Percentiles rank a stretch among this genome's conserved stretches.
Conservation (phyloP, 2,329 filamentous ascomycete genomes). For the Penicillium brevicompactum region DNA sequence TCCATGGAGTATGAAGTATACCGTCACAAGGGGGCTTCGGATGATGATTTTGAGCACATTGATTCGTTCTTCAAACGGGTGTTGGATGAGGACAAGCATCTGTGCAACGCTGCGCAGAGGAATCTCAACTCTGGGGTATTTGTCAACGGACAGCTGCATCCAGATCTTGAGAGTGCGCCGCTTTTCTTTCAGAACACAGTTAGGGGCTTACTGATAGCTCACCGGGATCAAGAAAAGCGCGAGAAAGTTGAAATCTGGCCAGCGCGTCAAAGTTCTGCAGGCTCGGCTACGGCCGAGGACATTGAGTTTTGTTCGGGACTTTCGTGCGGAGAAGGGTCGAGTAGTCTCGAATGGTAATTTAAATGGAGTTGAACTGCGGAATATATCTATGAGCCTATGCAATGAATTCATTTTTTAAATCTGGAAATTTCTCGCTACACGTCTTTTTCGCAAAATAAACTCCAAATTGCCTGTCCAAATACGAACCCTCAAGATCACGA, state of each 20-base stretch:
- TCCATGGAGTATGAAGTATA: constrained; percentile 66
- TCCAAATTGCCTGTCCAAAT: too few species aligned
- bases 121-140: constrained; percentile 60
- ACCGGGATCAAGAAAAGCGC: constrained; percentile 49
- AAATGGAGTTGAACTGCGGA: too few species aligned
- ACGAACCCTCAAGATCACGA: too few species aligned
- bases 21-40: constrained; percentile 60
- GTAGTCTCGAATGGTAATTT: constrained; percentile 18
- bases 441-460: too few species aligned
- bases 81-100: constrained; percentile 65
- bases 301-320: constrained; percentile 31
- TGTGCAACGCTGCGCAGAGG: constrained; percentile 60
- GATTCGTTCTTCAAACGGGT: constrained; percentile 63
- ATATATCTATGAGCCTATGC: neutral
- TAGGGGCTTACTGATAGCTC: constrained; percentile 50
- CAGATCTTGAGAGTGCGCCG: constrained; percentile 60
- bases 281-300: constrained; percentile 30
- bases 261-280: constrained; percentile 36
- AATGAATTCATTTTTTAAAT: neutral
- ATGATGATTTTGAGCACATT: constrained; percentile 60
- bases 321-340: constrained; percentile 10
- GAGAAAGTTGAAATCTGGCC: constrained; percentile 56
- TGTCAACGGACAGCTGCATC: constrained; percentile 62
- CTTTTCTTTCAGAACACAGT: constrained; percentile 59
- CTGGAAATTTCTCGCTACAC: too few species aligned